These are phyloP conservation scores for Stephania japonica DNA, from an alignment of 164 flowering plant genomes.

Conservation along the genomic window DNA sequence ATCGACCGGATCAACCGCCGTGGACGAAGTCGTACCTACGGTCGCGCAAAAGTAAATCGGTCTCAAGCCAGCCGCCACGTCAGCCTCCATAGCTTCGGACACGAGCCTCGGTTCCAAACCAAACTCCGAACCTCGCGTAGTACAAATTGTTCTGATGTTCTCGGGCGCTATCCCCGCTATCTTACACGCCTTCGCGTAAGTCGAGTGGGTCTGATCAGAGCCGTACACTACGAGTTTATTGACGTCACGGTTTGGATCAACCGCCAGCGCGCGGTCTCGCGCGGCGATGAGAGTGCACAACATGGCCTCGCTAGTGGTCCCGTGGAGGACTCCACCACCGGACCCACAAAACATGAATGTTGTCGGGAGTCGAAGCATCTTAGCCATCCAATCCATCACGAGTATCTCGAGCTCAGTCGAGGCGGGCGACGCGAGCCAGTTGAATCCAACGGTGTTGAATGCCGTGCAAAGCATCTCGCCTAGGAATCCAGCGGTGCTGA, in stretches of 20 bases:
- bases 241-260: conserved; percentile 1
- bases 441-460: conserved; percentile 54
- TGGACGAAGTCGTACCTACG: conserved; percentile 55
- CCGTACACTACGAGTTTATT: conserved; percentile 46
- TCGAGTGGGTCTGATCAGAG: conserved; percentile 64
- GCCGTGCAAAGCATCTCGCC: conserved; percentile 57
- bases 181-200: conserved; percentile 37
- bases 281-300: conserved; percentile 49
- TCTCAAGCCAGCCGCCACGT: conserved; percentile 37
- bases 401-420: conserved; percentile 59
- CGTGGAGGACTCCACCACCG: conserved; percentile 63
- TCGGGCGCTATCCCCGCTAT: conserved; percentile 34
- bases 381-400: conserved; percentile 60
- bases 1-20: conserved; percentile 50
- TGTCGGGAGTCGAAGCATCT: conserved; percentile 40
- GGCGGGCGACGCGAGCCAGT: conserved; percentile 60
- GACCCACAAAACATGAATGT: conserved; percentile 41
- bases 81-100: conserved; percentile 24
- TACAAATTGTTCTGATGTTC: conserved; percentile 33
- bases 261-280: conserved; percentile 30
- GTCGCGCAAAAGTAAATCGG: conserved; percentile 50
- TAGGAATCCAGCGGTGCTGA: conserved; percentile 43
- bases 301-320: conserved; percentile 47
- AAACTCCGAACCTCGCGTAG: conserved; percentile 19
- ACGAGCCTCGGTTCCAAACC: conserved; percentile 27